phyloP scores from a whole-genome alignment of 1,284 basidiomycete species.

The Coriolopsis trogii region DNA sequence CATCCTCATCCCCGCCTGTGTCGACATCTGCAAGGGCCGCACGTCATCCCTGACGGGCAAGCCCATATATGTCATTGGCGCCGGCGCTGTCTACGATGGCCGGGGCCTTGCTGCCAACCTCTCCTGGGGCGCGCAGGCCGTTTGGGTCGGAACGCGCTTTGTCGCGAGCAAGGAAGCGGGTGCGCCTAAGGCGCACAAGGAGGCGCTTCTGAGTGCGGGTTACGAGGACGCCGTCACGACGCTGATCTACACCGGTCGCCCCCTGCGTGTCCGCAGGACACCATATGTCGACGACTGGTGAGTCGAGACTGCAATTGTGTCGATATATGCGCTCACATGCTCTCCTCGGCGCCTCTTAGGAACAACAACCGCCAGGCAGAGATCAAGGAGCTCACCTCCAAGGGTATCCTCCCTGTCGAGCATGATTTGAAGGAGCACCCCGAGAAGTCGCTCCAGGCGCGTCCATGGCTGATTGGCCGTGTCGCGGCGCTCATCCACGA shows the following conservation, averaged over 20 bases:
- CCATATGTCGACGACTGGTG: constrained; percentile 67
- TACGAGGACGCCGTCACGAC: constrained; percentile 79
- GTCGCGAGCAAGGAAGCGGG: constrained; percentile 82
- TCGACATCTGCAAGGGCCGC: constrained; percentile 76
- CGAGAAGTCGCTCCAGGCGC: constrained; percentile 61
- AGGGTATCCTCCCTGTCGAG: constrained; percentile 77
- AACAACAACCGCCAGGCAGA: constrained; percentile 69
- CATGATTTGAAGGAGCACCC: constrained; percentile 77
- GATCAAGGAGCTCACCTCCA: constrained; percentile 75
- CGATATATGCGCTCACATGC: too few species aligned
- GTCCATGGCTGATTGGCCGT: constrained; percentile 79
- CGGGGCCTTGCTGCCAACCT: constrained; percentile 85
- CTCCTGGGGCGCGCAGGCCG: constrained; percentile 81
- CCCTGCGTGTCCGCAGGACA: constrained; percentile 80
- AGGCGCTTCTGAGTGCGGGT: constrained; percentile 64
- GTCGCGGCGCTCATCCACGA: constrained; percentile 79
- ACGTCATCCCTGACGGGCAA: constrained; percentile 79
- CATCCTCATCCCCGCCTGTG: constrained; percentile 84
- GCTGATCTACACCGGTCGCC: constrained; percentile 87
- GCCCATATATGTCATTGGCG: constrained; percentile 82
- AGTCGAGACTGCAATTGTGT: constrained; percentile 5
- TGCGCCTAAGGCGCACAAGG: constrained; percentile 85
- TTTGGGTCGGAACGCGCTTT: constrained; percentile 78
- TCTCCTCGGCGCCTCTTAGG: too few species aligned
- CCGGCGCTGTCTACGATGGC: constrained; percentile 87